Base-by-base conservation (phyloP, 208 protist genomes). In the Leishmania arabica region DNA sequence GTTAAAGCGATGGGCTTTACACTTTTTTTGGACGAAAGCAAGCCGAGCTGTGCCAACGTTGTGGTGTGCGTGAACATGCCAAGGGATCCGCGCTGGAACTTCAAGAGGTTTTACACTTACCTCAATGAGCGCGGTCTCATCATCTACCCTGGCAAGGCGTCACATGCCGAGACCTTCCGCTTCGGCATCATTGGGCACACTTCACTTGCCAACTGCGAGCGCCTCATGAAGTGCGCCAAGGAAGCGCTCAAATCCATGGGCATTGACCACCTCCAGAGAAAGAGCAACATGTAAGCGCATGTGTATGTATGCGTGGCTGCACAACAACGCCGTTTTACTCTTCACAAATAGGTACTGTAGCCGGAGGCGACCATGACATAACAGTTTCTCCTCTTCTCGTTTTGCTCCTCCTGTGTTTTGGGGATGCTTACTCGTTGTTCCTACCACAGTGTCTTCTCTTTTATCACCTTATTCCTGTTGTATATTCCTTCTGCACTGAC, bases 71-170 rank as follows among this genome's bases (percentile, higher is more conserved):
- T 96, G 19, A 89, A 94, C 78, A 96, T 94, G 89, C 95, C 93
- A 9, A 90, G 82, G 6, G 88, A 96, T 72, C 80, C 88, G 19
- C 88, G 89, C 58, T 98, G 92, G 86, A 89, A 94, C 87, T 98
- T 98, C 84, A 93, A 95, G 66, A 91, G 91, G 85, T 98, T 97
- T 84, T 96, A 96, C 85, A 86, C 78, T 13, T 90, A 84, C 56
- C 82, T 98, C 51, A 97, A 93, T 68, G 84, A 91, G 21, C 81
- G 85, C 34, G 92, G 90, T 9, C 91, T 93, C 34, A 87, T 96
- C 60, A 94, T 97, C 54, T 98, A 97, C 74, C 92, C 93, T 21
- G 95, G 93, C 31, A 97, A 98, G 75, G 91, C 91, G 4, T 95
- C 93, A 1, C 90, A 97, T 54, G 93, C 92, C 9, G 89, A 96